Base-by-base conservation (phyloP, 805 yeast species). In the Lipomyces sp. region DNA sequence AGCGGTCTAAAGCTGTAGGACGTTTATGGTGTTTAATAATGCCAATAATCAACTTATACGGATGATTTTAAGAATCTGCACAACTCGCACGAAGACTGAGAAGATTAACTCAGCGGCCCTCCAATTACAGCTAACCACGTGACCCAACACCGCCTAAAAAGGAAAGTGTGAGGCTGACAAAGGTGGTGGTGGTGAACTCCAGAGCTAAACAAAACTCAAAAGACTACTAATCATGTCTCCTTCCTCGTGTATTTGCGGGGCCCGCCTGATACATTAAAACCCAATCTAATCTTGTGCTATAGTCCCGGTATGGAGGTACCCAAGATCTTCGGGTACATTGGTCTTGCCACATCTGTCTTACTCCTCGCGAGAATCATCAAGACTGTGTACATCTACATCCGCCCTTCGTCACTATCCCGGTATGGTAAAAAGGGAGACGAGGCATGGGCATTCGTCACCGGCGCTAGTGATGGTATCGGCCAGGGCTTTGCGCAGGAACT, bases 191-290 rank as follows among this genome's bases (percentile, higher is more conserved):
- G n/a, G n/a, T 24, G 24, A 24, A 24, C 1, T 24, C 24, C 1
- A 24, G 24, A 24, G 24, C 24, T 24, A 24, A 24, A 24, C 24
- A 24, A 24, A 24, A 24, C 24, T 24, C 24, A 24, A 24, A 24
- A 24, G 24, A 24, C 24, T 24, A 24, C 24, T 24, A 24, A 1
- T 24, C 24, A 24, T 24, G 59, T 74, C 74, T 15, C 76, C 75
- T 79, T 80, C 5, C 84, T 83, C 10, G 81, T 42, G 0, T 15
- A 2, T 42, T 15, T 15, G 48, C 48, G 24, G 15, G 2, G 48
- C 18, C n/a, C 48, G 48, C 48, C 0, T 2, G 24, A 42, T 42
- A 42, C n/a, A 42, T 2, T 42, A 13, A 13, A 13, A 42, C 1
- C 48, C 48, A 42, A 0, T 42, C 24, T 42, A 42, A 24, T 42